Evolutionary conservation across 768 basidiomycete species (phyloP).

Genomic region (Pisolithus albus): DNA sequence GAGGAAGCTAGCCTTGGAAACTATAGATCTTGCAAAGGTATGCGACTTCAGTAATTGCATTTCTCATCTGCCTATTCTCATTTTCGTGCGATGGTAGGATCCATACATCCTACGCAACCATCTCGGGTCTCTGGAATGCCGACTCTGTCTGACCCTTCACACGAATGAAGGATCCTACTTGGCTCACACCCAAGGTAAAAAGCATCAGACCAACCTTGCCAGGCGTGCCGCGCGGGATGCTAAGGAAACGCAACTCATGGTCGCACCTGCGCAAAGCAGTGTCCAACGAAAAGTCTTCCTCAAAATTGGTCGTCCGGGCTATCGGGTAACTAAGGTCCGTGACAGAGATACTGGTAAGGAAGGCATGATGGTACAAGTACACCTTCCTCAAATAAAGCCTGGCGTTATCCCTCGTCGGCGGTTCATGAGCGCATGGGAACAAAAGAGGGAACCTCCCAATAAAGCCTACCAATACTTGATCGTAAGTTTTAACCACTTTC

Average conservation of each 20-base stretch:
- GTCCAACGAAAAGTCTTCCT: constrained; percentile 92
- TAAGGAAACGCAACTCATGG: constrained; percentile 87
- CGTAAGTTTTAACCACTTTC: constrained; percentile 46
- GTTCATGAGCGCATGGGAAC: constrained; percentile 98
- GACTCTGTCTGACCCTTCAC: constrained; percentile 93
- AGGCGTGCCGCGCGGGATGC: constrained; percentile 96
- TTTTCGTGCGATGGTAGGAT: constrained; percentile 47
- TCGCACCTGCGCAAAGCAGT: constrained; percentile 71
- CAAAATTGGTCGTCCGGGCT: constrained; percentile 94
- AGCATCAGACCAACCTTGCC: constrained; percentile 97
- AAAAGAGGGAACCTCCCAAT: constrained; percentile 91
- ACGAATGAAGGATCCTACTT: constrained; percentile 99
- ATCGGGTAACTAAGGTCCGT: constrained; percentile 94
- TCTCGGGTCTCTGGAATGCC: constrained; percentile 96
- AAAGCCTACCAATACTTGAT: constrained; percentile 96
- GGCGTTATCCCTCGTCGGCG: constrained; percentile 79
- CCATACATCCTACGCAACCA: constrained; percentile 99
- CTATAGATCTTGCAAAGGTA: constrained; percentile 96
- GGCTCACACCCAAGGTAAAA: constrained; percentile 98
- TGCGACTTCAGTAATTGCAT: constrained; percentile 9
- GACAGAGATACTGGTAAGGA: constrained; percentile 87
- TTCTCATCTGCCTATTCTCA: not conserved
- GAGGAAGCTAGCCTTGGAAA: constrained; percentile 91
- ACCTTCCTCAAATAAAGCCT: constrained; percentile 88
- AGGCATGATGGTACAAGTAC: constrained; percentile 96